Percentiles rank a stretch among this genome's conserved stretches.
Conservation (phyloP, 495 filamentous ascomycete genomes). For the Massariosphaeria phaeospora region DNA sequence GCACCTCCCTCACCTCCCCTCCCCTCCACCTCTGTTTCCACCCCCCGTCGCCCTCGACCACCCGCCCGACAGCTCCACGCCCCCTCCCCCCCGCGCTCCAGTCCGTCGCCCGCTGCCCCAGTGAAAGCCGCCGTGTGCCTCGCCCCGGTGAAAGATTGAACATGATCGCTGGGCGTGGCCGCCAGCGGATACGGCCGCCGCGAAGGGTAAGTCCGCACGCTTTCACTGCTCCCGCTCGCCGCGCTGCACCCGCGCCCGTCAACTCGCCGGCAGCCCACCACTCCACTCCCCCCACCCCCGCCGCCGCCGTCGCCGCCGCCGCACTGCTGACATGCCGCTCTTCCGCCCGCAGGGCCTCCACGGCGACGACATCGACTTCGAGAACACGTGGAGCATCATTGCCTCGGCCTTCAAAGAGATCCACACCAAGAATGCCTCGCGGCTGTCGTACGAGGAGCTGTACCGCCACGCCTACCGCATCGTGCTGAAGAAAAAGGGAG, state of each 20-base stretch:
- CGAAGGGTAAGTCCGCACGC: conserved; percentile 52
- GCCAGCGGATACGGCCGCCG: conserved; percentile 68
- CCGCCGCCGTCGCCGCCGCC: background rate
- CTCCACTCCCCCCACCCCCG: background rate
- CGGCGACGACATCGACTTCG: conserved; percentile 64
- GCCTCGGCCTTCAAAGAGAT: conserved; percentile 74
- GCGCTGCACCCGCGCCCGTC: background rate
- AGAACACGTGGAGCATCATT: conserved; percentile 73
- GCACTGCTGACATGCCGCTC: background rate
- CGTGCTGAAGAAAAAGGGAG: conserved; percentile 82
- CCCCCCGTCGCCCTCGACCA: too few species aligned
- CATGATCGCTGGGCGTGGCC: conserved; percentile 61
- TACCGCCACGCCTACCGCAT: conserved; percentile 96
- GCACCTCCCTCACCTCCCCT: background rate
- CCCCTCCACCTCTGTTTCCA: background rate
- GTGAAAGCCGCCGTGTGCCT: background rate
- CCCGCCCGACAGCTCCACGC: background rate
- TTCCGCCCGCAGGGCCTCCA: conserved; percentile 49
- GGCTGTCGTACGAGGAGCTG: conserved; percentile 88
- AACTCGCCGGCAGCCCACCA: background rate
- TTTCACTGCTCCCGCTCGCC: background rate
- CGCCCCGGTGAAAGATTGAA: too few species aligned
- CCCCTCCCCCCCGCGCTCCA: background rate
- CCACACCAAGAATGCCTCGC: conserved; percentile 84
- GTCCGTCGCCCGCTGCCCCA: background rate